Base-by-base conservation (phyloP, 148 eudicot genomes). In the Talinum fruticosum region DNA sequence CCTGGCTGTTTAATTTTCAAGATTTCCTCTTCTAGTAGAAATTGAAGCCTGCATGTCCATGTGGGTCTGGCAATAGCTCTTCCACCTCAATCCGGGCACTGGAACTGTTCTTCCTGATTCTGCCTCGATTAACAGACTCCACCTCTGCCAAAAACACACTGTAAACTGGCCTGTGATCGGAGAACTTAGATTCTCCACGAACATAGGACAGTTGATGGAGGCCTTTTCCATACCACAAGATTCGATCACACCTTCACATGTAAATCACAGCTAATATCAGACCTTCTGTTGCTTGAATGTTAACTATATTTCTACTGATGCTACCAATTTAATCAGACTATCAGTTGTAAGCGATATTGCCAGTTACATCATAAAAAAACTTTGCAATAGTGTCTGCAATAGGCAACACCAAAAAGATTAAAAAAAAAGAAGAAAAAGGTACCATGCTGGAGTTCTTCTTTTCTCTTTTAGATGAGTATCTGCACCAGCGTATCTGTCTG, bases 381-480 rank as follows among this genome's bases (percentile, higher is more conserved):
- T 36, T 6, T n/a, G 33, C 47, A 68, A 35, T 32, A 37, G 72
- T 21, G 13, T 41, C 47, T 41, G 47, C 8, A 41, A 41, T 41
- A 35, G 26, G 16, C 30, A 71, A 71, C 10, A 18, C 24, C n/a
- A n/a, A n/a, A n/a, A n/a, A 59, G 4, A 30, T 28, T 21, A 66
- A 78, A 64, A 12, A 49, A 49, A 49, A 59, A 3, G n/a, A 62
- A 28, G 10, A 28, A 62, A 28, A 10, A 44, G 45, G 85, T 91
- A 95, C 99, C 99, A 96, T 67, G 99, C 99, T 37, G 99, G 99
- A 26, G 99, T 93, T 79, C 99, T 88, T 74, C 99, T 82, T 80
- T 96, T 96, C 86, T 88, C 93, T 84, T 89, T 96, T 24, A 86
- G 90, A 81, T 28, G 66, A 28, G 32, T 28, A 28, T 87, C 87